Evolutionary conservation across 371 early-diverging fungal genomes (phyloP), one percentile per base, ranked within the genome.

Genomic region (Actinomortierella wolfii): DNA sequence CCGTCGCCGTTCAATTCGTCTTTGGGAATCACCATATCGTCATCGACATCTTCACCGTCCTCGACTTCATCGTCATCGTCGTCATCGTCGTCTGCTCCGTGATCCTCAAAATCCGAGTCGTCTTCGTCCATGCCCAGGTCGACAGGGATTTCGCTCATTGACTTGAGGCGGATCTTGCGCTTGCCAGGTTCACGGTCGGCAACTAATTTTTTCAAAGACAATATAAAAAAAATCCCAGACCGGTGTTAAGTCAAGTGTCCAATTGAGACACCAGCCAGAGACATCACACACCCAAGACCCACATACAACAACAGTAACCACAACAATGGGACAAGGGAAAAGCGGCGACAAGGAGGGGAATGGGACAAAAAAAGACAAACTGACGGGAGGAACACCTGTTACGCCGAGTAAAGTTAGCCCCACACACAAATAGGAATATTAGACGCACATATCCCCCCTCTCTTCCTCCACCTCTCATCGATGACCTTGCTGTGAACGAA

Each of bases 141-240:
- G 26, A 71, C 65, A 2, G 73, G 66, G 39, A 71, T 71, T 44
- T 71, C 73, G 17, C 61, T 61, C 24, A 71, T 66, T 5, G 73
- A 71, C 50, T 66, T 71, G 39, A 66, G 65, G 45, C 65, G 61
- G 63, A 71, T 71, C 44, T 71, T 71, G 44, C 73, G 73, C 53
- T 71, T 71, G 40, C 73, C 73, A 39, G 73, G 73, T 29, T 71
- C 73, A 9, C 73, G 66, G 50, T 71, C 73, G n/a, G 73, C 73
- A 48, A 71, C 73, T 71, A 17, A 28, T 6, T 6, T 34, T 34
- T n/a, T n/a, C n/a, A n/a, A n/a, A n/a, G n/a, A n/a, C n/a, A n/a
- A n/a, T n/a, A n/a, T 20, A 23, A 25, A 23, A 21, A 13, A 51
- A 14, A 28, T 3, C 4, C 6, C 11, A 51, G 26, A 24, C 28